Percentiles rank a stretch among this genome's conserved stretches.
Evolutionary conservation across 768 basidiomycete genomes (phyloP).

Genomic region (Clathrus columnatus): DNA sequence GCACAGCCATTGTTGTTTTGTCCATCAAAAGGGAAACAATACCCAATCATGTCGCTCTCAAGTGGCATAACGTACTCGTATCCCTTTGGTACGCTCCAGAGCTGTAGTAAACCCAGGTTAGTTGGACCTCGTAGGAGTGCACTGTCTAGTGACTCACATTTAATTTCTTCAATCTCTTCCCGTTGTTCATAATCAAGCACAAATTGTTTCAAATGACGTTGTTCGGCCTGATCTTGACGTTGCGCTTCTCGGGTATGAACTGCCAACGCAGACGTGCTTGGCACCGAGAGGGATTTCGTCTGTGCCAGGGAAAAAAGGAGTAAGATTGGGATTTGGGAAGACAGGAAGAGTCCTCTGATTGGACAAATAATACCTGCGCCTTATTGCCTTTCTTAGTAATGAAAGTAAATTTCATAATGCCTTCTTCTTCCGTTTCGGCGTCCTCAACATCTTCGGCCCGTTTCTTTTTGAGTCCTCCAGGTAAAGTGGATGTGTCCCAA

Average conservation of each 20-base stretch:
- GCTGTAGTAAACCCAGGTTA: not conserved
- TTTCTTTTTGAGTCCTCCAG: conserved; percentile 57
- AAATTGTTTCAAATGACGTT: conserved; percentile 92
- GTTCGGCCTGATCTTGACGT: conserved; percentile 89
- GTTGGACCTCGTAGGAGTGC: not conserved
- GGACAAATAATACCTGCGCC: conserved; percentile 57
- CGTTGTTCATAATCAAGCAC: conserved; percentile 88
- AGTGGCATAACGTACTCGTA: conserved; percentile 11
- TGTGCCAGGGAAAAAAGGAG: conserved; percentile 22
- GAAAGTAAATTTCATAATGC: conserved; percentile 85
- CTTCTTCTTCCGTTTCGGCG: conserved; percentile 21
- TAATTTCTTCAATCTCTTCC: conserved; percentile 42
- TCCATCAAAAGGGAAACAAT: not conserved
- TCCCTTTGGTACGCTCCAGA: conserved; percentile 10
- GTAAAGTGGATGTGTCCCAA: conserved; percentile 82
- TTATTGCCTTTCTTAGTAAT: conserved; percentile 91
- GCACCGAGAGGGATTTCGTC: conserved; percentile 85
- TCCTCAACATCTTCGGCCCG: conserved; percentile 35
- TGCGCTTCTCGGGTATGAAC: conserved; percentile 88
- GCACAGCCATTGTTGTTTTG: not conserved
- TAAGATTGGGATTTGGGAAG: not conserved
- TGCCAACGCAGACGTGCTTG: conserved; percentile 79
- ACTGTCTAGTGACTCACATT: conserved; percentile 12
- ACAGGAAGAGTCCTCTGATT: not conserved
- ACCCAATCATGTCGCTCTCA: not conserved